A percentile compares a stretch with the other conserved stretches of the same genome.
Evolutionary conservation across 2,329 filamentous ascomycete genomes (phyloP).

Genomic region (Lanzia echinophila): DNA sequence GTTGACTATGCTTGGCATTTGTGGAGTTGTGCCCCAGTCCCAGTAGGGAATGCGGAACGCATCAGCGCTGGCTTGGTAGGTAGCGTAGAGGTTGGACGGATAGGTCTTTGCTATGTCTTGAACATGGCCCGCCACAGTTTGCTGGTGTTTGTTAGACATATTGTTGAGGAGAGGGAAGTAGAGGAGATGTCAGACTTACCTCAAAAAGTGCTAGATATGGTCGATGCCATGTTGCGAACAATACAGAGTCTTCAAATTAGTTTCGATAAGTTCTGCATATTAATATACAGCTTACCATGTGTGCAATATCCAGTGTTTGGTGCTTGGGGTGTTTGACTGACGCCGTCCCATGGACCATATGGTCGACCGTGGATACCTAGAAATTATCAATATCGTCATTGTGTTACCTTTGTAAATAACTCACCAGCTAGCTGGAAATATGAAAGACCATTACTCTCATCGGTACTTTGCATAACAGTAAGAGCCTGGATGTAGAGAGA

Average conservation of each 20-base stretch:
- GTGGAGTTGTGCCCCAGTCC: conserved; percentile 41
- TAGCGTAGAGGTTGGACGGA: conserved; percentile 32
- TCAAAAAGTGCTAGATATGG: conserved; percentile 49
- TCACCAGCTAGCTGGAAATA: conserved; percentile 24
- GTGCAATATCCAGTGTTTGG: conserved; percentile 26
- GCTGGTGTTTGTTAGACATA: conserved; percentile 32
- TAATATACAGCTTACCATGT: conserved; percentile 18
- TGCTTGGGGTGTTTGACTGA: conserved; percentile 9
- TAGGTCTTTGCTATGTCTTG: conserved; percentile 37
- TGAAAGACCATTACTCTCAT: conserved; percentile 15
- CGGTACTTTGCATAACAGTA: conserved; percentile 17
- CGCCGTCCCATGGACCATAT: conserved; percentile 23
- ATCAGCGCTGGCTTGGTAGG: conserved; percentile 38
- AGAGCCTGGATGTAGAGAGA: conserved; percentile 17
- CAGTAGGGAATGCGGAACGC: conserved; percentile 42
- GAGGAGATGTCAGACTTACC: conserved; percentile 29
- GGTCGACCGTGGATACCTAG: conserved; percentile 22
- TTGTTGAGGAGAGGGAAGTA: background rate
- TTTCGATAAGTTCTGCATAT: background rate
- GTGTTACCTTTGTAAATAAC: no score
- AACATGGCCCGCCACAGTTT: conserved; percentile 43
- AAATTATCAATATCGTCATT: background rate
- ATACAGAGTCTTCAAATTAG: conserved; percentile 14
- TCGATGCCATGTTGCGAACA: conserved; percentile 45
- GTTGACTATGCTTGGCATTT: conserved; percentile 34